A percentile compares a stretch with the other conserved stretches of the same genome.
These are phyloP conservation scores for Epichloe baconii DNA, from an alignment of 2,329 filamentous ascomycete genomes.

Conservation along the genomic window DNA sequence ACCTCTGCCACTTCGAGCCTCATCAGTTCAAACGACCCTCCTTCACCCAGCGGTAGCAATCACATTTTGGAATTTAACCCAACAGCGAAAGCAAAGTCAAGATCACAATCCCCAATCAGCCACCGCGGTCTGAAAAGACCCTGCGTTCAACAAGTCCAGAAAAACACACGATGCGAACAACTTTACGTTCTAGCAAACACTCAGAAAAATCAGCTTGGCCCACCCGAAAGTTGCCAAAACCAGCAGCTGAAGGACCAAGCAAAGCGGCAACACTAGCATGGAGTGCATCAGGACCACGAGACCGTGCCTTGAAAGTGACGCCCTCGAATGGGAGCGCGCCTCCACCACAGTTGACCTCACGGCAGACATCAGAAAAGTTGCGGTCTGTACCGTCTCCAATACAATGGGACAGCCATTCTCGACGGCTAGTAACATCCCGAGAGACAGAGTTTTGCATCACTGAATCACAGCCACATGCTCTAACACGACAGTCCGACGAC, in stretches of 20 bases:
- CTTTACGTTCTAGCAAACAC: slow-evolving; percentile 37
- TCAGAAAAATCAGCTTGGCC: slow-evolving; percentile 28
- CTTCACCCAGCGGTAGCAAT: slow-evolving; percentile 15
- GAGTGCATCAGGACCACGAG: slow-evolving; percentile 31
- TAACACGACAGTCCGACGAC: slow-evolving; percentile 27
- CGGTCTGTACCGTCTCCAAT: slow-evolving; percentile 20
- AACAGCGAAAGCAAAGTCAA: slow-evolving; percentile 12
- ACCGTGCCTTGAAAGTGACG: slow-evolving; percentile 18
- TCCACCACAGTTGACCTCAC: slow-evolving; percentile 10
- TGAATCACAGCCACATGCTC: slow-evolving; percentile 16
- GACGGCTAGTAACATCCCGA: slow-evolving; percentile 32
- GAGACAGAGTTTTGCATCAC: slow-evolving; percentile 17
- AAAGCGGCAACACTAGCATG: slow-evolving; percentile 54
- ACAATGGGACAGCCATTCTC: slow-evolving; percentile 43
- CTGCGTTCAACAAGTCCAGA: slow-evolving; percentile 44
- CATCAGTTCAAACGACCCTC: slow-evolving; percentile 33
- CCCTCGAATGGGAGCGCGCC: slow-evolving; percentile 13
- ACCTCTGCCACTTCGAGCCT: slow-evolving; percentile 38
- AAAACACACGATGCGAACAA: slow-evolving; percentile 49
- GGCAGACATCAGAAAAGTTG: slow-evolving; percentile 19
- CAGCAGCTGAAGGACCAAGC: slow-evolving; percentile 39
- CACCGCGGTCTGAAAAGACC: slow-evolving; percentile 22
- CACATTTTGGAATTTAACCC: slow-evolving; percentile 8
- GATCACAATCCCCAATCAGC: slow-evolving; percentile 20
- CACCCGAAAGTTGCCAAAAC: slow-evolving; percentile 27